phyloP scores from a whole-genome alignment of 2,329 filamentous ascomycete species.

The Pseudogymnoascus sp. region DNA sequence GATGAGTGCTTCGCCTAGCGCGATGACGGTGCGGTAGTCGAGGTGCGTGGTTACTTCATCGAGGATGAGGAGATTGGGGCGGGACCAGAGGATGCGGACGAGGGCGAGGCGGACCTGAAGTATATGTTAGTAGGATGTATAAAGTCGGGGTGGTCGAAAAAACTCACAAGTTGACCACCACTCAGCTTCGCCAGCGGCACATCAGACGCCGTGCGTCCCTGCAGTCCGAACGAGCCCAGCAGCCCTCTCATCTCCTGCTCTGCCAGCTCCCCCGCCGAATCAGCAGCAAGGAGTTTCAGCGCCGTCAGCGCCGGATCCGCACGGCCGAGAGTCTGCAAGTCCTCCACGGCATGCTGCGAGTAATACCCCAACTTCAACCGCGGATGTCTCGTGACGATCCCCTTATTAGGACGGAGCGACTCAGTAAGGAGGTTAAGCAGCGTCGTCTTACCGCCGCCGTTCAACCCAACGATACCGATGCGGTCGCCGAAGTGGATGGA shows the following conservation, averaged over 20 bases:
- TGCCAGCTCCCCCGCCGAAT: constrained; percentile 44
- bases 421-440: constrained; percentile 65
- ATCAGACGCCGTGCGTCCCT: constrained; percentile 64
- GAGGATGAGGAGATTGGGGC: constrained; percentile 89
- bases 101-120: constrained; percentile 62
- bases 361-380: constrained; percentile 68
- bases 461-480: constrained; percentile 69
- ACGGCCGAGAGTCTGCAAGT: constrained; percentile 49
- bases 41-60: constrained; percentile 95
- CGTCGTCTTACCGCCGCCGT: constrained; percentile 77
- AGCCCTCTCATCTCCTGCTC: constrained; percentile 64
- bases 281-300: constrained; percentile 52
- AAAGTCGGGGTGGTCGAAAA: background rate
- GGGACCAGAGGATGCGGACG: constrained; percentile 92
- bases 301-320: constrained; percentile 51
- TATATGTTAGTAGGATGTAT: constrained; percentile 34
- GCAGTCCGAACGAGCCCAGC: constrained; percentile 61
- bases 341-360: constrained; percentile 71
- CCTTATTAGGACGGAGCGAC: constrained; percentile 49
- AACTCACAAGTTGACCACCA: constrained; percentile 64
- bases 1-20: constrained; percentile 58
- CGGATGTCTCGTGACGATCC: constrained; percentile 59
- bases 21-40: constrained; percentile 72
- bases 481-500: constrained; percentile 67
- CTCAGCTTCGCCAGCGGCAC: constrained; percentile 67